These are phyloP conservation scores for Cucurbita moschata DNA, from an alignment of 306 rosid genomes.

Conservation along the genomic window DNA sequence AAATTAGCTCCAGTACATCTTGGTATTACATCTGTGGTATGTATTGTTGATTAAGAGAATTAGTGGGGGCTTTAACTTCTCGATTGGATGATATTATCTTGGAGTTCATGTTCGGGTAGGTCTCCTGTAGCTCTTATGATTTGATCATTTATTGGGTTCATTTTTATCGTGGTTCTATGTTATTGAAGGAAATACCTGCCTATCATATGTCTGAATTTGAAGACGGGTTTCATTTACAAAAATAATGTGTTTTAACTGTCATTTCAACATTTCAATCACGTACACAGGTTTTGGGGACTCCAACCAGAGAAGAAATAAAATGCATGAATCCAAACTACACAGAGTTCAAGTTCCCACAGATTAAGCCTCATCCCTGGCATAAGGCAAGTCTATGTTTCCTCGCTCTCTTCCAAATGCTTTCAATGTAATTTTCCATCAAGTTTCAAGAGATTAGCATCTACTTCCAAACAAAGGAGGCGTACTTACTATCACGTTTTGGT, in stretches of 20 bases:
- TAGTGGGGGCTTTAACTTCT: not conserved
- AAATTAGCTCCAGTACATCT: not conserved
- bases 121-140: not conserved
- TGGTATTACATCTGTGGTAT: not conserved
- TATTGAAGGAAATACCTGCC: not conserved
- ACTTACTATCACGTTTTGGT: not conserved
- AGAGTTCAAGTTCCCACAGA: slow-evolving; percentile 95
- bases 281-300: slow-evolving; percentile 90
- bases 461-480: not conserved
- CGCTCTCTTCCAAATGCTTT: not conserved
- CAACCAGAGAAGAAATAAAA: slow-evolving; percentile 97
- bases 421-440: not conserved
- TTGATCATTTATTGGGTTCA: not conserved
- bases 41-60: not conserved
- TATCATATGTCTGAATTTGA: not conserved
- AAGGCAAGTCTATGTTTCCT: slow-evolving; percentile 33
- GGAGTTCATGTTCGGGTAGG: not conserved
- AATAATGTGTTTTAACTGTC: not conserved
- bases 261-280: slow-evolving; percentile 1
- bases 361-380: slow-evolving; percentile 99
- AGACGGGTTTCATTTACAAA: not conserved
- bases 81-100: not conserved
- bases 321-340: slow-evolving; percentile 99
- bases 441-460: not conserved
- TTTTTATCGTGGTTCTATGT: not conserved